Percentiles rank a stretch among this genome's conserved stretches.
phyloP scores from a whole-genome alignment of 129 eudicot species.

The Smallanthus sonchifolius region DNA sequence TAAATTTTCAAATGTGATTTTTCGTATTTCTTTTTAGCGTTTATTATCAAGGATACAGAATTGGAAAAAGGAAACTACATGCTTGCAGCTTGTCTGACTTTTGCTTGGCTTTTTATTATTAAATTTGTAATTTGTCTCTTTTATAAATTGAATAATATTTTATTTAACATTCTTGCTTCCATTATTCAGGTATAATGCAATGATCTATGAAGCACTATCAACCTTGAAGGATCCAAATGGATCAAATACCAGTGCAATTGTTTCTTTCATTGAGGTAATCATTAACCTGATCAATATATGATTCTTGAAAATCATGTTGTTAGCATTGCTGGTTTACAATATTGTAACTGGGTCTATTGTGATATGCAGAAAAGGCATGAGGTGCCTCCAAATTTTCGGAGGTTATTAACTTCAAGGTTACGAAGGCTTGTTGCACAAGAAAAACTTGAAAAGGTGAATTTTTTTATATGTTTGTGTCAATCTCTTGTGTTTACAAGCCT shows the following conservation, averaged over 20 bases:
- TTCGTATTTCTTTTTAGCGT: neutral
- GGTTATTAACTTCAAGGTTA: conserved; percentile 53
- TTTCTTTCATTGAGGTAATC: conserved; percentile 63
- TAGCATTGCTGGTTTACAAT: conserved; percentile 9
- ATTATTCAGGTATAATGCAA: conserved; percentile 55
- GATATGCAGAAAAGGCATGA: conserved; percentile 65
- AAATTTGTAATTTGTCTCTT: neutral
- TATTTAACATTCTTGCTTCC: conserved; percentile 16
- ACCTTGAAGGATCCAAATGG: conserved; percentile 68
- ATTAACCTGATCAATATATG: neutral
- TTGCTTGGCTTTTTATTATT: neutral
- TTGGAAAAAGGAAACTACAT: neutral
- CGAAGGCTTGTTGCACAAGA: conserved; percentile 67
- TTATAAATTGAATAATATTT: neutral
- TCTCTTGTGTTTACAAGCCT: neutral
- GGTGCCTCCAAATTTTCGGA: conserved; percentile 64
- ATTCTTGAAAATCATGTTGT: neutral
- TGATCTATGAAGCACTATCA: conserved; percentile 77
- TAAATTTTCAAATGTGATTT: neutral
- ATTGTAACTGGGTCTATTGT: conserved; percentile 1
- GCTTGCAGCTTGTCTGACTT: neutral
- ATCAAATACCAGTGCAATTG: conserved; percentile 51
- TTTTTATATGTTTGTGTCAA: conserved; percentile 10
- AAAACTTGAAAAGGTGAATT: conserved; percentile 79
- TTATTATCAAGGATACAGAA: neutral